Evolutionary conservation across 1,284 basidiomycete species (phyloP), one percentile per base, ranked within the genome.

Genomic region (Ceratobasidium sp.): DNA sequence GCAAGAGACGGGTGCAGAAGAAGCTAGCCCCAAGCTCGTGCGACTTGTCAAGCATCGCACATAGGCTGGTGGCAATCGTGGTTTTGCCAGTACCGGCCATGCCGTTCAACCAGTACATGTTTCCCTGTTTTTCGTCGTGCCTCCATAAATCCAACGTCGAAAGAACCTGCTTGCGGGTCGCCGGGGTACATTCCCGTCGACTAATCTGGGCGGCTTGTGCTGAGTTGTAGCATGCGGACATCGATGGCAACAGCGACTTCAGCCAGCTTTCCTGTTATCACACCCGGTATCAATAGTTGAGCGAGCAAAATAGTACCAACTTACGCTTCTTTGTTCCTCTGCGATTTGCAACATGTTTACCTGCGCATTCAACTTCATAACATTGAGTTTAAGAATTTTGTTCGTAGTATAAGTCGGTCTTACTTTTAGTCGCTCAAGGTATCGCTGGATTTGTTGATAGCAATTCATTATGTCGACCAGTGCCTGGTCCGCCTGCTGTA

Each of bases 1-100:
- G 67, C 22, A 40, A 29, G 47, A 34, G 72, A 0, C 77, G 72
- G 3, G 77, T 75, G 49, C 76, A 79, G 71, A 78, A 79, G 15
- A 47, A 52, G 3, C 73, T 76, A 2, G 77, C 77, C 5, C 74
- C 77, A 5, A 77, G 76, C 29, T 31, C 35, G 20, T 34, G 43
- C 6, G 15, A 10, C 2, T 32, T 3, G 25, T 62, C 43, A 3
- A 62, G 43, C n/a, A 20, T 13, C 6, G 40, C 29, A 32, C 57
- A 62, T 15, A 62, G 43, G 29, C 42, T 49, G 27, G 47, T 31
- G 5, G 57, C 43, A 35, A 62, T 32, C 3, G 57, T 62, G 17
- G 57, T 62, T 20, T 62, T 62, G 25, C 57, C 17, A 32, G n/a
- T n/a, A n/a, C 35, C n/a, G 20, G 54, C 54, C 35, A 42, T 42